phyloP scores from a whole-genome alignment of 805 yeast genomes.

The Saccharomyces kudriavzevii region DNA sequence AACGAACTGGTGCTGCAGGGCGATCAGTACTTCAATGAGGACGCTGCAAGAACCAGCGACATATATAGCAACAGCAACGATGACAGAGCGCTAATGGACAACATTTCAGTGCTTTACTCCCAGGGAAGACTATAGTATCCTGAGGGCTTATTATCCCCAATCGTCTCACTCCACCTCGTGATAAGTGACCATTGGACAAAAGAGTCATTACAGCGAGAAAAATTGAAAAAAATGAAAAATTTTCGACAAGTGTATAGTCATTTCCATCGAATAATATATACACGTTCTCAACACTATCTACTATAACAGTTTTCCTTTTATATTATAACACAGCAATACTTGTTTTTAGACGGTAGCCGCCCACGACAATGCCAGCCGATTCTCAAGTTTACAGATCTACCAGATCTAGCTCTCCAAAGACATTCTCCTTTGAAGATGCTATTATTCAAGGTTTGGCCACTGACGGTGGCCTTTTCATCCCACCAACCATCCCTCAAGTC shows the following conservation, averaged over 20 bases:
- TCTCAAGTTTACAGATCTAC: conserved; percentile 72
- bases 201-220: not conserved
- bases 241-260: not conserved
- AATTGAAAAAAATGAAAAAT: not conserved
- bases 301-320: not conserved
- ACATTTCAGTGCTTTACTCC: not conserved
- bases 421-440: conserved; percentile 68
- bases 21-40: conserved; percentile 86
- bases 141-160: not conserved
- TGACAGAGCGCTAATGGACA: not conserved
- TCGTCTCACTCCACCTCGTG: not conserved
- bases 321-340: not conserved
- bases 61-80: not conserved
- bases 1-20: conserved; percentile 79
- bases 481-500: conserved; percentile 68
- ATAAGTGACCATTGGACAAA: not conserved
- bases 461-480: conserved; percentile 94
- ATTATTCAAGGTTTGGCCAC: conserved; percentile 87
- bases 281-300: not conserved
- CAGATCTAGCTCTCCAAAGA: conserved; percentile 47
- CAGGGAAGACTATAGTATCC: not conserved
- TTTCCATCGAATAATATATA: not conserved
- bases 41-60: conserved; percentile 53
- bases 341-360: not conserved
- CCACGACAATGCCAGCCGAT: conserved; percentile 15